Evolutionary conservation across 106 monocot genomes (phyloP).

Genomic region (Cymbidium sinense): DNA sequence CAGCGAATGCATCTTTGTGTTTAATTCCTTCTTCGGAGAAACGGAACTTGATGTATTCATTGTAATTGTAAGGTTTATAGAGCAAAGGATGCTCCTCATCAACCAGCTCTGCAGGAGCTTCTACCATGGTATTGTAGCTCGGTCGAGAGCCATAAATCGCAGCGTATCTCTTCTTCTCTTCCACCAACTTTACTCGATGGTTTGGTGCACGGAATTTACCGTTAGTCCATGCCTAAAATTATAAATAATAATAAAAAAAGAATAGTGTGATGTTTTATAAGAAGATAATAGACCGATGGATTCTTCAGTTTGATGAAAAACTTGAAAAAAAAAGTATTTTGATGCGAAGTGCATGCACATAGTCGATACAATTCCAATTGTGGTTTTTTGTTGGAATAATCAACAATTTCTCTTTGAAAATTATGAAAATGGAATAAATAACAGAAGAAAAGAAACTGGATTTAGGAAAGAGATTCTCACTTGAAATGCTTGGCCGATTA

Average conservation of each 20-base stretch:
- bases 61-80: constrained; percentile 19
- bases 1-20: constrained; percentile 1
- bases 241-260: too few relatives aligned
- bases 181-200: constrained; percentile 20
- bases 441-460: too few relatives aligned
- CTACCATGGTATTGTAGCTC: constrained; percentile 14
- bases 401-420: too few relatives aligned
- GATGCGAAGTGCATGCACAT: too few relatives aligned
- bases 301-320: too few relatives aligned
- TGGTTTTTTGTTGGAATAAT: too few relatives aligned
- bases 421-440: too few relatives aligned
- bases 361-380: too few relatives aligned
- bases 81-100: constrained; percentile 26
- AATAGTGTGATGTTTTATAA: too few relatives aligned
- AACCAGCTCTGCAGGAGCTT: constrained; percentile 23
- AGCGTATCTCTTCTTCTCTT: constrained; percentile 17
- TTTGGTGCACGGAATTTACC: constrained; percentile 16
- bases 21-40: constrained; percentile 10
- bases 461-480: background rate
- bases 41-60: constrained; percentile 15
- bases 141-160: constrained; percentile 13
- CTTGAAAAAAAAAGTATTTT: too few relatives aligned
- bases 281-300: too few relatives aligned
- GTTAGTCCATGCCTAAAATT: constrained; percentile 30
- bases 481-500: constrained; percentile 17